A percentile compares a stretch with the other conserved stretches of the same genome.
phyloP scores from a whole-genome alignment of 1,139 yeast species.

The Lodderomyces margitis region DNA sequence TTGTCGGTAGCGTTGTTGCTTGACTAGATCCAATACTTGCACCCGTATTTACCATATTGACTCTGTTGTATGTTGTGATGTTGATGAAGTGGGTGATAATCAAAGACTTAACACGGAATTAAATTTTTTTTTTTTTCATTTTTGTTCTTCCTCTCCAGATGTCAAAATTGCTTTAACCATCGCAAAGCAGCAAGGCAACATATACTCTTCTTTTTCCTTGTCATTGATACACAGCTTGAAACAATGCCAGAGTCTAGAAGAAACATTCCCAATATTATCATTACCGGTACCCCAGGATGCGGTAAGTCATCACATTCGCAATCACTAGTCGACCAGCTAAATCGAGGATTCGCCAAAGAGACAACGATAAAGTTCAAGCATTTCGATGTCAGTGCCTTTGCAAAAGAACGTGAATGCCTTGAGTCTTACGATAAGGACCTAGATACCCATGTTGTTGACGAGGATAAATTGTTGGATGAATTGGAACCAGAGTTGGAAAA shows the following conservation, averaged over 20 bases:
- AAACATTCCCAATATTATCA: constrained; percentile 70
- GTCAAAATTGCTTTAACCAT: background rate
- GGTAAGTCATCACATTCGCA: constrained; percentile 90
- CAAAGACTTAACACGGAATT: background rate
- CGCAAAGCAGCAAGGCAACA: background rate
- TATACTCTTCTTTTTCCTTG: no score
- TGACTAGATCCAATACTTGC: constrained; percentile 2
- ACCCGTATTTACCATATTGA: background rate
- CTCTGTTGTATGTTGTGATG: background rate
- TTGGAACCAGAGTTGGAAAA: constrained; percentile 73
- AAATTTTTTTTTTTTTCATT: constrained; percentile 3
- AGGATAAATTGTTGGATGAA: constrained; percentile 79
- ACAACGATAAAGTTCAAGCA: constrained; percentile 40
- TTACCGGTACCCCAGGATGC: constrained; percentile 98
- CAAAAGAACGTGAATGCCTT: constrained; percentile 72
- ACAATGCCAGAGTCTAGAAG: constrained; percentile 32
- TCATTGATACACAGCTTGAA: background rate
- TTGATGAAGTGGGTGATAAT: background rate
- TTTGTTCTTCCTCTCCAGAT: constrained; percentile 2
- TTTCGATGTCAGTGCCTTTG: constrained; percentile 75
- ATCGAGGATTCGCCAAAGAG: constrained; percentile 19
- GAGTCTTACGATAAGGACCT: constrained; percentile 85
- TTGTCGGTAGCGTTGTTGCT: constrained; percentile 2
- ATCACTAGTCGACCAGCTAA: constrained; percentile 52
- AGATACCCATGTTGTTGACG: constrained; percentile 88